These are phyloP conservation scores for Lepiota venenata DNA, from an alignment of 768 basidiomycete species.

Conservation along the genomic window DNA sequence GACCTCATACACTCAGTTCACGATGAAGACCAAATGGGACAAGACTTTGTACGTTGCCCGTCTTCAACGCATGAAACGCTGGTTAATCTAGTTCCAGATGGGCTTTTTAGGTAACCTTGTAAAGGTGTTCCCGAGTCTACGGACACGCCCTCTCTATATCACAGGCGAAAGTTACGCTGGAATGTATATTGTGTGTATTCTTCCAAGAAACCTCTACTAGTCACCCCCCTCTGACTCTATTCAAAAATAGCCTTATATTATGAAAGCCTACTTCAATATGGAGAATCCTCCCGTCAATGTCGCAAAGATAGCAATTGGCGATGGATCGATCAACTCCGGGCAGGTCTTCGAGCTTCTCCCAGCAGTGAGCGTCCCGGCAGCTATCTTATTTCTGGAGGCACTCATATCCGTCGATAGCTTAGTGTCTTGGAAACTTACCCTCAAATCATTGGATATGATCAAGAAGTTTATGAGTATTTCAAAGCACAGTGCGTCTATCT, in stretches of 20 bases:
- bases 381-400: neutral
- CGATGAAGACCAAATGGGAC: constrained; percentile 65
- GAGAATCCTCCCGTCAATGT: constrained; percentile 64
- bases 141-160: constrained; percentile 61
- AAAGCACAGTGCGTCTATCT: constrained; percentile 51
- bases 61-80: neutral
- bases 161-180: constrained; percentile 79
- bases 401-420: constrained; percentile 30
- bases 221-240: constrained; percentile 2
- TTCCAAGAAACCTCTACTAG: neutral
- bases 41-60: constrained; percentile 41
- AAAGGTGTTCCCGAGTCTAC: constrained; percentile 69
- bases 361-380: constrained; percentile 36
- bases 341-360: constrained; percentile 52
- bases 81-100: constrained; percentile 39
- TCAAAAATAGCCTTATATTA: constrained; percentile 65
- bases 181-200: constrained; percentile 55
- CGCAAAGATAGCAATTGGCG: constrained; percentile 67
- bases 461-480: constrained; percentile 64
- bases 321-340: constrained; percentile 54
- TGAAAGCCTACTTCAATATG: constrained; percentile 66
- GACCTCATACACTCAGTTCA: constrained; percentile 31
- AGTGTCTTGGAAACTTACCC: constrained; percentile 68
- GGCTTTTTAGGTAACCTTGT: constrained; percentile 70
- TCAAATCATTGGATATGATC: constrained; percentile 71